These are phyloP conservation scores for Litchi chinensis DNA, from an alignment of 345 rosid genomes.

Conservation along the genomic window DNA sequence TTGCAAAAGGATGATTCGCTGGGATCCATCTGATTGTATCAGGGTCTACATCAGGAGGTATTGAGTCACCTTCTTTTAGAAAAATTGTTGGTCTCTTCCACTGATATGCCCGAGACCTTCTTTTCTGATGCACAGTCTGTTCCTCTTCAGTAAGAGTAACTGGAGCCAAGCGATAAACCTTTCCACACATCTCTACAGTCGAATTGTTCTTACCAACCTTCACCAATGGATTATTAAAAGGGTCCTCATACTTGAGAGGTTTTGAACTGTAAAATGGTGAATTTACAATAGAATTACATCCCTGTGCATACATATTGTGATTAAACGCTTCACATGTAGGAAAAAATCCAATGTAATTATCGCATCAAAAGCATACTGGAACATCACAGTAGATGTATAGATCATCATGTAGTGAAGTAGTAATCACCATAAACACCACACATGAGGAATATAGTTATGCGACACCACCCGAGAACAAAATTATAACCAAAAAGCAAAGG, in stretches of 20 bases:
- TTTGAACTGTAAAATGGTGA: slow-evolving; percentile 54
- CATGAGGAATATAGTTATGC: background rate
- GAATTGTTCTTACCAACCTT: slow-evolving; percentile 75
- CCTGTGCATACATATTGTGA: slow-evolving; percentile 1
- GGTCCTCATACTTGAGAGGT: slow-evolving; percentile 85
- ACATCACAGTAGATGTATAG: background rate
- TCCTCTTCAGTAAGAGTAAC: slow-evolving; percentile 81
- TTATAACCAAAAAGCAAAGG: background rate
- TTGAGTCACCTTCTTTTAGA: slow-evolving; percentile 86
- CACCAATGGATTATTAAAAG: slow-evolving; percentile 88
- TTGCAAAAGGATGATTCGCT: slow-evolving; percentile 97
- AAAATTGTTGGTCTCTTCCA: slow-evolving; percentile 93
- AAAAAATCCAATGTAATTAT: background rate
- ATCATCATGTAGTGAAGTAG: background rate
- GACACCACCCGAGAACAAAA: background rate
- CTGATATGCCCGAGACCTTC: slow-evolving; percentile 95
- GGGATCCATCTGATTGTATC: slow-evolving; percentile 98
- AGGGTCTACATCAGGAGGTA: slow-evolving; percentile 90
- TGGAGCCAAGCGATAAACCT: slow-evolving; percentile 79
- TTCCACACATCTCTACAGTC: slow-evolving; percentile 93
- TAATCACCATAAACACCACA: background rate
- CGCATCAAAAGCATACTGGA: background rate
- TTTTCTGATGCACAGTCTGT: slow-evolving; percentile 75
- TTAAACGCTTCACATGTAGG: background rate
- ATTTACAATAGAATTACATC: background rate